A percentile compares a stretch with the other conserved stretches of the same genome.
These are phyloP conservation scores for Nymphaea thermarum DNA, from an alignment of 164 flowering plant genomes.

Conservation along the genomic window DNA sequence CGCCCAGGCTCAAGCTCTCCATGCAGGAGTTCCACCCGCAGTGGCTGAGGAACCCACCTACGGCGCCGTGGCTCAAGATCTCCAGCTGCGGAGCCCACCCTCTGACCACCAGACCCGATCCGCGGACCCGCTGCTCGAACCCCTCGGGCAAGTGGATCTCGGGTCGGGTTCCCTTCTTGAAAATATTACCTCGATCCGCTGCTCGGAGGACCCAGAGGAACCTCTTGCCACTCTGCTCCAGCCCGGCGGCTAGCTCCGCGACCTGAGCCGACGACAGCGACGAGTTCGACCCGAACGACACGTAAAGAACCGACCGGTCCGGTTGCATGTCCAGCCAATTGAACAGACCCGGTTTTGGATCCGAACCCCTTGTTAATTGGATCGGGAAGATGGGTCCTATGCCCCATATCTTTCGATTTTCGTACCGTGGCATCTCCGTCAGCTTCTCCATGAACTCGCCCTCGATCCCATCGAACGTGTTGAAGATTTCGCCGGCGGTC, in stretches of 20 bases:
- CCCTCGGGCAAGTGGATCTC: constrained; percentile 27
- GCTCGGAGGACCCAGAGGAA: constrained; percentile 32
- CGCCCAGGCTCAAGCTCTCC: constrained; percentile 35
- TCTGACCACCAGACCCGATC: constrained; percentile 24
- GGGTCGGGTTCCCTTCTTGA: not conserved
- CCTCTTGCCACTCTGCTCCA: constrained; percentile 33
- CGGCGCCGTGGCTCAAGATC: constrained; percentile 27
- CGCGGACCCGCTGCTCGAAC: constrained; percentile 27
- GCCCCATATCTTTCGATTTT: constrained; percentile 27
- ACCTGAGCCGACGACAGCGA: constrained; percentile 22
- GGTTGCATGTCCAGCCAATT: constrained; percentile 42
- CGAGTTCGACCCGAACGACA: constrained; percentile 45
- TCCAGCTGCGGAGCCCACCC: constrained; percentile 47
- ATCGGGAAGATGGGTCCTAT: constrained; percentile 50
- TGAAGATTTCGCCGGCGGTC: not conserved
- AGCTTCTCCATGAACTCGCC: constrained; percentile 1
- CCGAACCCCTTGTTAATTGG: not conserved
- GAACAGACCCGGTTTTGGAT: not conserved
- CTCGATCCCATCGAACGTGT: not conserved
- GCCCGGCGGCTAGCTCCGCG: constrained; percentile 36
- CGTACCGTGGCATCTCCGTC: constrained; percentile 1
- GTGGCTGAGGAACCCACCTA: constrained; percentile 44
- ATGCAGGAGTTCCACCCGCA: constrained; percentile 51
- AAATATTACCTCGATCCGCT: constrained; percentile 5
- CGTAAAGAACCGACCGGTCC: constrained; percentile 27